Evolutionary conservation across 2,329 filamentous ascomycete species (phyloP), one percentile per base, ranked within the genome.

Genomic region (Colletotrichum paranaense): DNA sequence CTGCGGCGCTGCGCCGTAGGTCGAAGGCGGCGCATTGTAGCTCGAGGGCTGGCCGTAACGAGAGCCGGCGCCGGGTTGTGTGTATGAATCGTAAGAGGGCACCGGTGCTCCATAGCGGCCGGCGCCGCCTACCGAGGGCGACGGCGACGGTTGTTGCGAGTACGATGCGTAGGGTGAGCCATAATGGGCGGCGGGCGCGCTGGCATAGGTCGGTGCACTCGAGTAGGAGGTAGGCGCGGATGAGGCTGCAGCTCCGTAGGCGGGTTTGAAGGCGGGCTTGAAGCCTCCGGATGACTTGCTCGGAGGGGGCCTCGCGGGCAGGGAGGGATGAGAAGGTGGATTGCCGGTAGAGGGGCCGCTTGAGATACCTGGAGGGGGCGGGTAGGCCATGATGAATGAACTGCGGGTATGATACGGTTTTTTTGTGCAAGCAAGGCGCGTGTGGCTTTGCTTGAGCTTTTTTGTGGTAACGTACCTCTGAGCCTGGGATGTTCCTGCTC

Each of bases 351-450:
- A 83, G 79, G 80, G 62, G 67, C 72, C 79, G 81, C 80, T 80
- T 82, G 87, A 82, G 83, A 90, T 86, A 90, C 93, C 93, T 94
- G 94, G 93, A 93, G 93, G 93, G 81, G 92, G 92, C 85, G 93
- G 92, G 89, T 94, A 94, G 85, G 93, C 92, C 94, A 96, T 96
- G 89, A 91, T 92, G 89, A 91, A 91, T 85, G 88, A 84, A 79
- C 74, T 76, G 74, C 46, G 74, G 62, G 64, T 75, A 72, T 71
- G 55, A 42, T 32, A 38, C 30, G 22, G n/a, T 14, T 28, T 65
- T 57, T 46, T 7, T 24, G 38, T 42, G 16, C 38, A 42, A 49
- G 65, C 26, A 64, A 66, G 71, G 57, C 62, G 57, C 60, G 67
- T 32, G 46, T 58, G 55, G 52, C 30, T 65, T 62, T 62, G 67